phyloP scores from a whole-genome alignment of 495 filamentous ascomycete genomes.

The Lophiostoma macrostomum region DNA sequence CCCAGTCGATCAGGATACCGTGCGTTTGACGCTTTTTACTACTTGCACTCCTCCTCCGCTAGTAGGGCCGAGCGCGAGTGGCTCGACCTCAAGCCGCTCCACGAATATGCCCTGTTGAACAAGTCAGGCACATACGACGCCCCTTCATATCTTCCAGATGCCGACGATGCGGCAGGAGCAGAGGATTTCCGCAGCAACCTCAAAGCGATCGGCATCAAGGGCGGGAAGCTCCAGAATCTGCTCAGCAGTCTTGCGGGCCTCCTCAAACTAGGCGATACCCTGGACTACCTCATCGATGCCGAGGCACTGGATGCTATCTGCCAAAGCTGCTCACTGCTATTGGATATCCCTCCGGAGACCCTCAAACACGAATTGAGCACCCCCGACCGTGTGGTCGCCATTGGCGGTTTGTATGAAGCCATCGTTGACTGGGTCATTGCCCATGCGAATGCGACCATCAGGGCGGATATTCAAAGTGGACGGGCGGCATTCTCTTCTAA shows the following conservation, averaged over 20 bases:
- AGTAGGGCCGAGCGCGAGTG: slow-evolving; percentile 90
- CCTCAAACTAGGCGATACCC: slow-evolving; percentile 85
- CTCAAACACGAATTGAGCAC: slow-evolving; percentile 75
- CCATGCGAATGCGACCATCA: slow-evolving; percentile 87
- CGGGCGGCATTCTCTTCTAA: slow-evolving; percentile 61
- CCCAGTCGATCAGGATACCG: slow-evolving; percentile 77
- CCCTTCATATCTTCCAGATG: slow-evolving; percentile 85
- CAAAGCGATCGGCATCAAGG: slow-evolving; percentile 89
- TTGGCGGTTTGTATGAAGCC: slow-evolving; percentile 87
- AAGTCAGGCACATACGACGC: slow-evolving; percentile 83
- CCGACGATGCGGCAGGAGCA: slow-evolving; percentile 87
- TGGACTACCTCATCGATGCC: slow-evolving; percentile 79
- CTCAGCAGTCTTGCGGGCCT: slow-evolving; percentile 82
- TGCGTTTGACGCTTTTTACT: slow-evolving; percentile 99
- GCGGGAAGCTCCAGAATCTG: slow-evolving; percentile 70
- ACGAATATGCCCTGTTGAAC: slow-evolving; percentile 72
- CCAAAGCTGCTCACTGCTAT: slow-evolving; percentile 81
- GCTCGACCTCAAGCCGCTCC: slow-evolving; percentile 76
- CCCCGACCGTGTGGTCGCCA: slow-evolving; percentile 74
- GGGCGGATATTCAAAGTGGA: slow-evolving; percentile 62
- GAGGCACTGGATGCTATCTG: slow-evolving; percentile 83
- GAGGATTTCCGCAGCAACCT: slow-evolving; percentile 85
- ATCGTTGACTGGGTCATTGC: slow-evolving; percentile 90
- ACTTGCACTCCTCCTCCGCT: slow-evolving; percentile 83
- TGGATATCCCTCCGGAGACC: slow-evolving; percentile 84